Base-by-base conservation (phyloP, 352 stramenopile genomes). In the Pythium sukuiense region DNA sequence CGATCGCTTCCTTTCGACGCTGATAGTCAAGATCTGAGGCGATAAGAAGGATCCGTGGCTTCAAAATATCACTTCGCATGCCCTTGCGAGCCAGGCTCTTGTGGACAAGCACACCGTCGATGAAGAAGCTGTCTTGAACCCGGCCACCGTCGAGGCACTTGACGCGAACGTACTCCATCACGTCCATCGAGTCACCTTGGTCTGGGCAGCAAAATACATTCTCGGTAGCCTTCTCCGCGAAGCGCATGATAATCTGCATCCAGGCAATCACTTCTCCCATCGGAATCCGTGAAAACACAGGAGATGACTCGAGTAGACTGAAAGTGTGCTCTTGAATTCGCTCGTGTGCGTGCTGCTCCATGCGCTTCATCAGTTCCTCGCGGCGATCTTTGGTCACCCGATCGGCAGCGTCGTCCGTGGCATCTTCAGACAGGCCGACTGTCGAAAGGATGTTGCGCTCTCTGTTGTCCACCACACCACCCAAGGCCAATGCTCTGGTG, bases 31-130 rank as follows among this genome's bases (percentile, higher is more conserved):
- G 70, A 26, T 81, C 76, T 9, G 88, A 93, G 20, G 86, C 88
- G 32, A 96, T 88, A 35, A 96, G 59, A n/a, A 96, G 59, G 61
- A 96, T 92, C 1, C 88, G 80, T 3, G 88, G 88, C 18, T 91
- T 87, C 29, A 83, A 52, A 62, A 96, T 90, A 49, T 89, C 77
- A 55, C 78, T 87, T 41, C 88, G 87, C 88, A 96, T 96, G 14
- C 77, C 74, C 64, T 96, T 96, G 18, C 86, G 83, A 6, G 88
- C 83, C 46, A 94, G 55, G 58, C 83, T 90, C 67, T 95, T 94
- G 71, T 93, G 86, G 11, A 94, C 69, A n/a, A 96, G 81, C n/a
- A 96, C 86, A 18, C 88, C 88, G 43, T 94, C 84, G 43, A 96
- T 93, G 70, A 93, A 93, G 63, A 95, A 93, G 65, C 86, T 93